Evolutionary conservation across 2,329 filamentous ascomycete genomes (phyloP), one percentile per base, ranked within the genome.

Genomic region (Tolypocladium capitatum): DNA sequence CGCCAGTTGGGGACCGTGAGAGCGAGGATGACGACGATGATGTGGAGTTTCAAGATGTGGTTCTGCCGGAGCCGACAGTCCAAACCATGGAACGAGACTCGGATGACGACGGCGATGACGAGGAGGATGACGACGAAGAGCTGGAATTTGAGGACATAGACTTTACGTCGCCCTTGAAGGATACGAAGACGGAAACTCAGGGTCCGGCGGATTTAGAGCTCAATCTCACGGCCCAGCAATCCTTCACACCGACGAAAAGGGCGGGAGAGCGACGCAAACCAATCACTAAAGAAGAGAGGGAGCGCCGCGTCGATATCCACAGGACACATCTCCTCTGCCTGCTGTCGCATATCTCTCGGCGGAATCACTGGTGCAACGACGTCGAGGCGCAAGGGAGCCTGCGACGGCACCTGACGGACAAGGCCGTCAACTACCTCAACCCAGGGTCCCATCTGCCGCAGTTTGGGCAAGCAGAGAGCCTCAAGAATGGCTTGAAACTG

Each of bases 281-380:
- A 2, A 65, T 80, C 4, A 76, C 64, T 24, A 75, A 69, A 52
- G 71, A 71, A 20, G 78, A 82, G 55, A 75, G 69, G 51, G 65
- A 66, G 40, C 67, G 62, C 14, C 79, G 90, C 20, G 62, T 92
- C 30, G 76, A 87, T 46, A 73, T 89, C n/a, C 92, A 98, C 64
- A 94, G 91, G 64, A 72, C 81, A 51, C 90, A 98, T 65, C 54
- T 97, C 0, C 68, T 96, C 14, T 94, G 87, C 60, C 72, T 98
- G 2, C 66, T 98, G 16, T 79, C 81, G 10, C 87, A 97, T 63
- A 75, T 83, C 16, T 76, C 85, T 54, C 72, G 80, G 49, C 80
- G 90, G 48, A 98, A 97, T 60, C 71, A 77, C 47, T 96, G 91
- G 88, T 96, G 90, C 66, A 94, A 94, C 58, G 83, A 91, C 59